These are phyloP conservation scores for Adansonia gregorii DNA, from an alignment of 441 rosid species.

Conservation along the genomic window DNA sequence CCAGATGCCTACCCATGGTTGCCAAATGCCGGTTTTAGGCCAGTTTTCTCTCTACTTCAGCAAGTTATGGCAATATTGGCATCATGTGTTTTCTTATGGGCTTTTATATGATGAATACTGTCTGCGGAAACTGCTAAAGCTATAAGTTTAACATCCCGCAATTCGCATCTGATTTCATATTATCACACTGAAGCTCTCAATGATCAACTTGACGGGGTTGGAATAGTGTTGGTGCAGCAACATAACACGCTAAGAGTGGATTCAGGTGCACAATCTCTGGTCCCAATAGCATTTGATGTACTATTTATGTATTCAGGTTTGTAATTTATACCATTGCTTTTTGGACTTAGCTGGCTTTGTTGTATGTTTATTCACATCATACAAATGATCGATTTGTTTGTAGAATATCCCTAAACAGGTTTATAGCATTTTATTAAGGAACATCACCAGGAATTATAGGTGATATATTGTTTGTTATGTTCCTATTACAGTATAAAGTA, in stretches of 20 bases:
- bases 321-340: conserved; percentile 27
- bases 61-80: conserved; percentile 37
- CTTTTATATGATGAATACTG: conserved; percentile 36
- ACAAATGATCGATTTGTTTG: conserved; percentile 33
- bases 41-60: conserved; percentile 36
- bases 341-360: conserved; percentile 22
- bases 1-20: conserved; percentile 92
- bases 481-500: neutral
- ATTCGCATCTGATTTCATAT: conserved; percentile 15
- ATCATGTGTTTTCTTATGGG: conserved; percentile 40
- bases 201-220: conserved; percentile 15
- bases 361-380: conserved; percentile 27
- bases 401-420: conserved; percentile 32
- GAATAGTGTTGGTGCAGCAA: conserved; percentile 18
- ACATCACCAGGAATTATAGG: conserved; percentile 27
- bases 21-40: conserved; percentile 61
- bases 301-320: conserved; percentile 28
- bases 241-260: conserved; percentile 21
- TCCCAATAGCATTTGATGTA: conserved; percentile 19
- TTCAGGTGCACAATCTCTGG: conserved; percentile 27
- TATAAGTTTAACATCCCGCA: conserved; percentile 18
- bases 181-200: conserved; percentile 24
- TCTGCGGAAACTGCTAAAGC: conserved; percentile 24
- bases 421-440: conserved; percentile 37
- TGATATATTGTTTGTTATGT: neutral